These are phyloP conservation scores for Entelexis paramagnoliae DNA, from an alignment of 1,139 yeast species.

Conservation along the genomic window DNA sequence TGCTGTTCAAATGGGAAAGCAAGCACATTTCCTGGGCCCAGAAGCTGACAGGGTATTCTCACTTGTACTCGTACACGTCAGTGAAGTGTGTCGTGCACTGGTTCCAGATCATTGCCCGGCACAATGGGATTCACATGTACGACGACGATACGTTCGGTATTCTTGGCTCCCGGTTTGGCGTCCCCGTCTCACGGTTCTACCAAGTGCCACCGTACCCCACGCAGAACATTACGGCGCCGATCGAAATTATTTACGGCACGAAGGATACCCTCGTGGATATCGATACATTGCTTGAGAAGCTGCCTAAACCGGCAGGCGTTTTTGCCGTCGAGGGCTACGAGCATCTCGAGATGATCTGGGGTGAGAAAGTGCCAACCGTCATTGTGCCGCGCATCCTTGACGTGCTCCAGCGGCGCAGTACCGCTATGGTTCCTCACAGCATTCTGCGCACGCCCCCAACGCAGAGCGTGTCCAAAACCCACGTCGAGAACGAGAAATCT, in stretches of 20 bases:
- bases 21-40: slow-evolving; percentile 58
- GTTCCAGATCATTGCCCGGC: slow-evolving; percentile 73
- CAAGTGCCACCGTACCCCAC: slow-evolving; percentile 59
- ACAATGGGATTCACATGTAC: slow-evolving; percentile 80
- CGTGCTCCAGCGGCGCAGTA: not conserved
- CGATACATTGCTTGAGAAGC: slow-evolving; percentile 53
- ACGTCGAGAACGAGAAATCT: not conserved
- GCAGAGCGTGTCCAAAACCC: not conserved
- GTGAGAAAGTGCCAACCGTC: slow-evolving; percentile 43
- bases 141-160: slow-evolving; percentile 47
- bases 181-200: slow-evolving; percentile 30
- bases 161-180: slow-evolving; percentile 10
- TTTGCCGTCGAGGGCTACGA: slow-evolving; percentile 54
- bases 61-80: slow-evolving; percentile 79
- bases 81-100: slow-evolving; percentile 92
- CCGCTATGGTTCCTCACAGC: not conserved
- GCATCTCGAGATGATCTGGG: slow-evolving; percentile 88
- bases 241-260: slow-evolving; percentile 69
- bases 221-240: slow-evolving; percentile 56
- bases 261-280: slow-evolving; percentile 78
- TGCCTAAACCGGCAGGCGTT: slow-evolving; percentile 33
- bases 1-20: slow-evolving; percentile 72
- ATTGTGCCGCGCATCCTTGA: slow-evolving; percentile 22
- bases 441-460: not conserved
- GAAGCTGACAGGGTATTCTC: slow-evolving; percentile 67